phyloP scores from a whole-genome alignment of 805 yeast species.

The Candida adriatica region DNA sequence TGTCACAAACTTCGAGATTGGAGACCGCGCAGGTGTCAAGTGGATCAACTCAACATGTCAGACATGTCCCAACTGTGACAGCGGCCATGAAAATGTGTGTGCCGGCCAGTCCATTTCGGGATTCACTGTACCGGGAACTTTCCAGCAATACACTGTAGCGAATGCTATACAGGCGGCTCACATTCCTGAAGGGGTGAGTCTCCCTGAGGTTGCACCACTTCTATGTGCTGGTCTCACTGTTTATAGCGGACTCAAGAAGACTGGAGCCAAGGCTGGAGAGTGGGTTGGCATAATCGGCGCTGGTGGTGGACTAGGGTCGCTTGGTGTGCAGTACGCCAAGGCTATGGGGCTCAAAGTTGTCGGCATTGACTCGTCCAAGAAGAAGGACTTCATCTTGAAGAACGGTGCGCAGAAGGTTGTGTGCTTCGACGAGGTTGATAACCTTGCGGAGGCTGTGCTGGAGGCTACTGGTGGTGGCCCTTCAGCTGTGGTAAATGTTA shows the following conservation, averaged over 20 bases:
- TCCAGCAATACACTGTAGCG: conserved; percentile 80
- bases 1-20: conserved; percentile 46
- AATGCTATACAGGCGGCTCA: conserved; percentile 77
- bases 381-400: conserved; percentile 39
- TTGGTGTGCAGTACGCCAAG: conserved; percentile 62
- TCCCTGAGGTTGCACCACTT: conserved; percentile 67
- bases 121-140: conserved; percentile 77
- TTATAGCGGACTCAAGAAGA: conserved; percentile 77
- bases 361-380: conserved; percentile 58
- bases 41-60: conserved; percentile 57
- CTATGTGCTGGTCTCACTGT: conserved; percentile 86
- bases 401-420: conserved; percentile 54
- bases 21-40: conserved; percentile 53
- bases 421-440: conserved; percentile 45
- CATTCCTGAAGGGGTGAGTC: conserved; percentile 60
- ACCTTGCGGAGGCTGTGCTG: conserved; percentile 29
- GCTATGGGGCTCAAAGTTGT: conserved; percentile 65
- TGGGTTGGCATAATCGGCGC: conserved; percentile 71
- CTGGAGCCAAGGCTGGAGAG: conserved; percentile 54
- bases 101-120: conserved; percentile 73
- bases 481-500: conserved; percentile 59
- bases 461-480: conserved; percentile 50
- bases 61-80: conserved; percentile 47
- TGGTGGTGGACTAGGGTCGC: conserved; percentile 67
- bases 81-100: conserved; percentile 44